Evolutionary conservation across 169 alveolate genomes (phyloP).

Genomic region (Cryptosporidium baileyi): DNA sequence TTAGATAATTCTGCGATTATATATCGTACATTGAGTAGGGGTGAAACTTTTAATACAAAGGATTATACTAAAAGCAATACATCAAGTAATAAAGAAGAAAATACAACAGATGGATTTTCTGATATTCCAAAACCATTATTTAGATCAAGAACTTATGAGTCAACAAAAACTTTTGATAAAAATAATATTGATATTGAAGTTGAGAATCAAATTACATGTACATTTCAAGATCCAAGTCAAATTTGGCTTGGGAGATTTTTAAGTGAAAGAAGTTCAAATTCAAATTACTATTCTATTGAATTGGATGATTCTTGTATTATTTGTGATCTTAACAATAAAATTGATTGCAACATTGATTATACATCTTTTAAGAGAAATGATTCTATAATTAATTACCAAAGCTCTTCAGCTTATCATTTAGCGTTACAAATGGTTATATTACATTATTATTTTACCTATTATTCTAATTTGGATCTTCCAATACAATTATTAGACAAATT

Average conservation of each 20-base stretch:
- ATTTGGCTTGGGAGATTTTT: conserved; percentile 49
- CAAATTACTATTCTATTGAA: neutral
- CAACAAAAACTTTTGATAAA: conserved; percentile 1
- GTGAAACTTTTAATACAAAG: conserved; percentile 40
- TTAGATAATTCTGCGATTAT: neutral
- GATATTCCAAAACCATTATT: neutral
- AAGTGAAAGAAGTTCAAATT: conserved; percentile 22
- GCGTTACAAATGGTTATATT: conserved; percentile 60
- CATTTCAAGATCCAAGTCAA: neutral
- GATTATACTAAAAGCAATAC: neutral
- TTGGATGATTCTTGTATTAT: neutral
- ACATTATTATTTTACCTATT: conserved; percentile 55
- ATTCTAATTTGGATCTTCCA: conserved; percentile 55
- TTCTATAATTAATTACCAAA: neutral
- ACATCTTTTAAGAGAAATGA: neutral
- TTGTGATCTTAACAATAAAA: neutral
- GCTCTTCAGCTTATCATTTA: conserved; percentile 25
- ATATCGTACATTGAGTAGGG: neutral
- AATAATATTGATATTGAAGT: neutral
- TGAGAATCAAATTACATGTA: neutral
- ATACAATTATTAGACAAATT: conserved; percentile 45
- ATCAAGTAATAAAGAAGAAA: neutral
- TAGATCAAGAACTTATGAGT: conserved; percentile 63
- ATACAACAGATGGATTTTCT: neutral
- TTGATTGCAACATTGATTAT: neutral